These are phyloP conservation scores for Daldinia grandis DNA, from an alignment of 495 filamentous ascomycete species.

Conservation along the genomic window DNA sequence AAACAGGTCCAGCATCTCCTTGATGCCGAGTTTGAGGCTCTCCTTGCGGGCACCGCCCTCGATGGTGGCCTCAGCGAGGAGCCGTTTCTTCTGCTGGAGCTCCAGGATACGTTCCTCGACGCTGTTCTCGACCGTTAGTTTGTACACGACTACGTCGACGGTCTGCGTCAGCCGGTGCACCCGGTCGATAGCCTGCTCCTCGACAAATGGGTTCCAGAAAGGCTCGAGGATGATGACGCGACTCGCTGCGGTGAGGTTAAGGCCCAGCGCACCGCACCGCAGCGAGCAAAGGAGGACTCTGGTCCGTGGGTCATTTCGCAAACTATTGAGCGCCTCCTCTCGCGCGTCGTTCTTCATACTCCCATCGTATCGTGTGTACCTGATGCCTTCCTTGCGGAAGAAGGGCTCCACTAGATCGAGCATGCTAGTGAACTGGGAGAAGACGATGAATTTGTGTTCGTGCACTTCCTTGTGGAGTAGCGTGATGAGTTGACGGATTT, in stretches of 20 bases:
- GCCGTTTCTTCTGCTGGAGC: slow-evolving; percentile 90
- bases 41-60: slow-evolving; percentile 72
- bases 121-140: slow-evolving; percentile 81
- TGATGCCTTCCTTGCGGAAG: slow-evolving; percentile 73
- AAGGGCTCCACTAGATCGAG: slow-evolving; percentile 95
- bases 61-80: slow-evolving; percentile 83
- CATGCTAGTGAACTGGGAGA: slow-evolving; percentile 85
- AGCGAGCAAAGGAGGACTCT: slow-evolving; percentile 90
- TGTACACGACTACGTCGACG: slow-evolving; percentile 91
- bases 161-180: slow-evolving; percentile 97
- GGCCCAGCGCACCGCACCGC: slow-evolving; percentile 89
- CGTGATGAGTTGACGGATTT: slow-evolving; percentile 83
- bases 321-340: slow-evolving; percentile 76
- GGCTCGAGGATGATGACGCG: slow-evolving; percentile 95
- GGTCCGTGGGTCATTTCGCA: slow-evolving; percentile 74
- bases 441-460: slow-evolving; percentile 94
- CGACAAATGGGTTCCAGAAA: slow-evolving; percentile 98
- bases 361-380: slow-evolving; percentile 90
- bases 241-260: slow-evolving; percentile 93
- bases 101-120: slow-evolving; percentile 94
- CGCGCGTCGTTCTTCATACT: slow-evolving; percentile 93
- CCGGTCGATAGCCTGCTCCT: slow-evolving; percentile 98
- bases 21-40: slow-evolving; percentile 83
- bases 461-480: slow-evolving; percentile 81
- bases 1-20: slow-evolving; percentile 92